These are phyloP conservation scores for Lathyrus aphaca DNA, from an alignment of 306 rosid genomes.

Conservation along the genomic window DNA sequence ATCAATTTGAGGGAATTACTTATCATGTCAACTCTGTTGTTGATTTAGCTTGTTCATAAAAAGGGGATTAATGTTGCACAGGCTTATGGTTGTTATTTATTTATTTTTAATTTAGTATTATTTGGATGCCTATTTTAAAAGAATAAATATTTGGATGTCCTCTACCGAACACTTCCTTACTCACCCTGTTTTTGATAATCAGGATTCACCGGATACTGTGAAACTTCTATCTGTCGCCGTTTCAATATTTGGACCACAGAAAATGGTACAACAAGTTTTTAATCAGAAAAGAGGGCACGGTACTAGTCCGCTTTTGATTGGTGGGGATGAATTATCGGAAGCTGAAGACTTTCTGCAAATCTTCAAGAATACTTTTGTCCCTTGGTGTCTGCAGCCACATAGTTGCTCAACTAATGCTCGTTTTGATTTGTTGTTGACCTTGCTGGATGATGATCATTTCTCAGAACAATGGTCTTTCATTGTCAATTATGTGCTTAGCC, in stretches of 20 bases:
- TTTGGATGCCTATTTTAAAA: constrained; percentile 10
- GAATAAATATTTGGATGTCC: not conserved
- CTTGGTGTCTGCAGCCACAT: constrained; percentile 80
- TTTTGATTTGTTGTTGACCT: constrained; percentile 74
- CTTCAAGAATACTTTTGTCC: constrained; percentile 72
- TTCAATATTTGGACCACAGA: constrained; percentile 82
- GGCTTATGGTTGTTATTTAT: constrained; percentile 21
- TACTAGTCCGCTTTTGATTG: constrained; percentile 41
- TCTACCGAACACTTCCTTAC: constrained; percentile 28
- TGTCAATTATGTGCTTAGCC: constrained; percentile 58
- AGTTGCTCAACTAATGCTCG: constrained; percentile 60
- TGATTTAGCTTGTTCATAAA: constrained; percentile 17
- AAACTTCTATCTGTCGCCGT: constrained; percentile 66
- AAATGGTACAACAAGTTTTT: constrained; percentile 63
- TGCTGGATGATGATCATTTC: constrained; percentile 83
- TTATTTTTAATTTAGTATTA: constrained; percentile 14
- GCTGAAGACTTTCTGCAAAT: constrained; percentile 64
- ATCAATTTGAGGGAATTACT: constrained; percentile 26
- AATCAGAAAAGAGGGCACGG: constrained; percentile 46
- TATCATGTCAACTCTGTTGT: constrained; percentile 16
- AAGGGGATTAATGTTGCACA: constrained; percentile 16
- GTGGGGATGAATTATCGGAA: constrained; percentile 46
- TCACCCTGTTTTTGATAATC: constrained; percentile 40
- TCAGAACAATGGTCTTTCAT: constrained; percentile 78
- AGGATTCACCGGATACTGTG: constrained; percentile 77